A percentile compares a stretch with the other conserved stretches of the same genome.
phyloP scores from a whole-genome alignment of 768 basidiomycete genomes.

The Gyrodon lividus region DNA sequence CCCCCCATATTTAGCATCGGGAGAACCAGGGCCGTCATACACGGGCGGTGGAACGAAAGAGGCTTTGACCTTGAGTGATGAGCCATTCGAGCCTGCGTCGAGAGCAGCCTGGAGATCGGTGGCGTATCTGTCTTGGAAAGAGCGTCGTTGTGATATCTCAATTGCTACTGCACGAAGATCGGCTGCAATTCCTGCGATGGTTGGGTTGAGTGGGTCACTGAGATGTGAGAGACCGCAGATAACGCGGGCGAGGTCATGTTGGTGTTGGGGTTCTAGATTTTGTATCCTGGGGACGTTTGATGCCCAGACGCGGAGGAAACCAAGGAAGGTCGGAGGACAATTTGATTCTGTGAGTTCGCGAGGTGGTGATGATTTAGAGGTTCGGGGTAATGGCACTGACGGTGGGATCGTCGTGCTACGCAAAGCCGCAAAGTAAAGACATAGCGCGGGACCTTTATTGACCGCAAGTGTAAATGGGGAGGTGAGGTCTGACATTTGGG shows the following conservation, averaged over 20 bases:
- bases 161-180: constrained; percentile 85
- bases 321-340: constrained; percentile 65
- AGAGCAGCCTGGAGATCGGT: constrained; percentile 76
- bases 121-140: constrained; percentile 80
- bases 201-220: constrained; percentile 37
- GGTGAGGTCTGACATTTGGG: not conserved
- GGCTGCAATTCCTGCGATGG: constrained; percentile 64
- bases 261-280: constrained; percentile 54
- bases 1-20: constrained; percentile 12
- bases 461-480: not conserved
- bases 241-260: constrained; percentile 80
- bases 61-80: constrained; percentile 43
- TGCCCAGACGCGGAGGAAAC: constrained; percentile 76
- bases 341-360: constrained; percentile 62
- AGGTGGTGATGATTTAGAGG: constrained; percentile 44
- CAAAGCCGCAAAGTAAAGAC: constrained; percentile 82
- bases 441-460: constrained; percentile 67
- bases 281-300: constrained; percentile 65
- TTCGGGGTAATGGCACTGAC: constrained; percentile 74
- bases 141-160: constrained; percentile 80
- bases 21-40: constrained; percentile 43
- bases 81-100: constrained; percentile 50
- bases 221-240: constrained; percentile 63
- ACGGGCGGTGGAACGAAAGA: constrained; percentile 71
- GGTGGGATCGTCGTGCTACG: constrained; percentile 74